A percentile compares a stretch with the other conserved stretches of the same genome.
Evolutionary conservation across 2,329 filamentous ascomycete species (phyloP).

Genomic region (Cadophora malorum): DNA sequence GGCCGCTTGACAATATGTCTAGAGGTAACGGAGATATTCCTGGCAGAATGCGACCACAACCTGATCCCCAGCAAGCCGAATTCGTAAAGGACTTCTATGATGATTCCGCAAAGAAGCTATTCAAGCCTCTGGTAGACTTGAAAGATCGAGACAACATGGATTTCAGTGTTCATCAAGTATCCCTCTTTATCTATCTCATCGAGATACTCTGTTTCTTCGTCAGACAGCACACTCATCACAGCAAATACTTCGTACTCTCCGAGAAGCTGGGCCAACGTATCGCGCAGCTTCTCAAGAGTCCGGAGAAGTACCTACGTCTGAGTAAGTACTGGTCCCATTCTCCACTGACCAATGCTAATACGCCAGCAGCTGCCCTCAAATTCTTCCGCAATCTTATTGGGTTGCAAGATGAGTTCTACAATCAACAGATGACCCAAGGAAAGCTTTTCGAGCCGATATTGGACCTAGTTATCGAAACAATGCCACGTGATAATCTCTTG

Average conservation of each 20-base stretch:
- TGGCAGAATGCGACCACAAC: conserved; percentile 63
- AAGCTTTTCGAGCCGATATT: conserved; percentile 84
- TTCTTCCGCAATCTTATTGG: conserved; percentile 89
- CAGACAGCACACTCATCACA: conserved; percentile 83
- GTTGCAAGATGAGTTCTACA: conserved; percentile 90
- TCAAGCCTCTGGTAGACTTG: conserved; percentile 83
- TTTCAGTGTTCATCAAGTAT: conserved; percentile 82
- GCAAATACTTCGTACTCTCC: conserved; percentile 85
- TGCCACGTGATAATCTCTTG: conserved; percentile 90
- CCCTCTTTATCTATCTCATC: conserved; percentile 88
- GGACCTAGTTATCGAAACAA: conserved; percentile 80
- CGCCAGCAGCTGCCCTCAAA: conserved; percentile 76
- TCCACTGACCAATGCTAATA: conserved; percentile 30
- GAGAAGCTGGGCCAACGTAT: conserved; percentile 81
- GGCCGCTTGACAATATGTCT: conserved; percentile 64
- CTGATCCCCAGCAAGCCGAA: conserved; percentile 79
- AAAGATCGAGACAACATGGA: conserved; percentile 72
- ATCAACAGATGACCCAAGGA: conserved; percentile 81
- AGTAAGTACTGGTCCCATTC: conserved; percentile 59
- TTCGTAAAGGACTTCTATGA: conserved; percentile 93
- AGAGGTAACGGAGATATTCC: conserved; percentile 74
- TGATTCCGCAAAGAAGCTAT: conserved; percentile 81
- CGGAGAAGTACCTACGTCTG: conserved; percentile 91
- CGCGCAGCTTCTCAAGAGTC: conserved; percentile 79
- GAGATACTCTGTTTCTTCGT: conserved; percentile 96